phyloP scores from a whole-genome alignment of 345 rosid genomes.

The Dimocarpus longan region DNA sequence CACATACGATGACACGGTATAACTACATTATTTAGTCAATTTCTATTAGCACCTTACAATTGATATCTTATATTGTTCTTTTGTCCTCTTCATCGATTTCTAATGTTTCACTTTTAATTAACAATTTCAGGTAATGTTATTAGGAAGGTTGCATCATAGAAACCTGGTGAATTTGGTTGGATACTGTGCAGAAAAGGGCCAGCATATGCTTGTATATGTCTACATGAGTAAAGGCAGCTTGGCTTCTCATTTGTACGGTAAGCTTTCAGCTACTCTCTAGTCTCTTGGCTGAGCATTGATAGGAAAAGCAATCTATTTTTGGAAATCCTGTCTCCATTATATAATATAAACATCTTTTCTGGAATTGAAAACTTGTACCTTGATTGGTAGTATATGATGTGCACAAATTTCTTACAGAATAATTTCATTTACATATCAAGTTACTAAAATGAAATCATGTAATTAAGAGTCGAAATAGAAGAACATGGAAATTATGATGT shows the following conservation, averaged over 20 bases:
- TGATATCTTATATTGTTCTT: background rate
- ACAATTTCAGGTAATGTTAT: conserved; percentile 72
- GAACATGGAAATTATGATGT: background rate
- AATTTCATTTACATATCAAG: background rate
- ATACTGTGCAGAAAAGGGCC: conserved; percentile 95
- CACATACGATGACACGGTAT: background rate
- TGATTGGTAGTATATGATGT: background rate
- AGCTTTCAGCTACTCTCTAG: conserved; percentile 32
- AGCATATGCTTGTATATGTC: conserved; percentile 92
- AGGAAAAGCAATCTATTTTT: conserved; percentile 13
- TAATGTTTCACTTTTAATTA: conserved; percentile 6
- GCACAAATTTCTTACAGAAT: conserved; percentile 2
- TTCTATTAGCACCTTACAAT: background rate
- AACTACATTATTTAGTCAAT: background rate
- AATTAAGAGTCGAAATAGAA: background rate
- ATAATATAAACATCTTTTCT: background rate
- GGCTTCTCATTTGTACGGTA: conserved; percentile 92
- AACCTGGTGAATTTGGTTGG: conserved; percentile 96
- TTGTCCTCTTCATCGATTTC: conserved; percentile 1
- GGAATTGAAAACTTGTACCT: background rate
- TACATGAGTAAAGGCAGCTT: conserved; percentile 98
- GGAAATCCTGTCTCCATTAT: conserved; percentile 3
- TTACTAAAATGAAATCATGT: background rate
- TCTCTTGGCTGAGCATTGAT: conserved; percentile 11
- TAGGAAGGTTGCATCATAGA: conserved; percentile 97